Evolutionary conservation across 1,284 basidiomycete genomes (phyloP).

Genomic region (Quambalaria eucalypti): DNA sequence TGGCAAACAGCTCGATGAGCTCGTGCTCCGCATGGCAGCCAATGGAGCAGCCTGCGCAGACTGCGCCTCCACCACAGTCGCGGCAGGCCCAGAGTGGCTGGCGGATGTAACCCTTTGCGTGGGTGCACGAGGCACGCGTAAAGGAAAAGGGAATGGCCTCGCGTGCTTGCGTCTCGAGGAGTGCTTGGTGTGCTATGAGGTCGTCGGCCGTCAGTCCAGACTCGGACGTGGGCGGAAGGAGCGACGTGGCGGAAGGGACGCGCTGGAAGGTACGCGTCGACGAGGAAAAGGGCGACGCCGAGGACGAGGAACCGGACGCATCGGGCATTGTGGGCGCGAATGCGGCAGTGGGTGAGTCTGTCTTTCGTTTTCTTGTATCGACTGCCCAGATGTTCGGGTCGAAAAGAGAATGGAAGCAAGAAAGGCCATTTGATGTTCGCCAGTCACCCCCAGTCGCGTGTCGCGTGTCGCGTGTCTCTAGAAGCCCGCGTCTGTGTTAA

Average conservation of each 20-base stretch:
- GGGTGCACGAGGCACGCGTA: conserved; percentile 44
- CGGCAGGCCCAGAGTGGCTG: conserved; percentile 47
- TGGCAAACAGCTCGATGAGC: conserved; percentile 45
- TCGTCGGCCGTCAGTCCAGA: conserved; percentile 44
- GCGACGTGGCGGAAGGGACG: not conserved
- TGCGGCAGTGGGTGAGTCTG: too few relatives aligned
- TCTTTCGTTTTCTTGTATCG: too few relatives aligned
- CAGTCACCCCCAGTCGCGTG: too few relatives aligned
- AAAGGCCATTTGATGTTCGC: too few relatives aligned
- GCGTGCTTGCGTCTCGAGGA: conserved; percentile 46
- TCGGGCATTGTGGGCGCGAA: too few relatives aligned
- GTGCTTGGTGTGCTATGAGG: conserved; percentile 42
- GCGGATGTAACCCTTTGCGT: conserved; percentile 42
- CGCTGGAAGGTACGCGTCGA: not conserved
- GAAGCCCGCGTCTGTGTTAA: too few relatives aligned
- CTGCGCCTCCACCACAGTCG: conserved; percentile 38
- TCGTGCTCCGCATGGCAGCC: conserved; percentile 47
- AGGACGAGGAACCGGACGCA: too few relatives aligned
- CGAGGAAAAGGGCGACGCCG: not conserved
- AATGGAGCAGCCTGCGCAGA: conserved; percentile 48
- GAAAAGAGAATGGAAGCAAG: too few relatives aligned
- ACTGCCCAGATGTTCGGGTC: too few relatives aligned
- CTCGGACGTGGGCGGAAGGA: not conserved
- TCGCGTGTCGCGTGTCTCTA: too few relatives aligned
- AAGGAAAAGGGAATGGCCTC: conserved; percentile 47